Evolutionary conservation across 352 stramenopile species (phyloP), one percentile per base, ranked within the genome.

Genomic region (Globisporangium barbulae): DNA sequence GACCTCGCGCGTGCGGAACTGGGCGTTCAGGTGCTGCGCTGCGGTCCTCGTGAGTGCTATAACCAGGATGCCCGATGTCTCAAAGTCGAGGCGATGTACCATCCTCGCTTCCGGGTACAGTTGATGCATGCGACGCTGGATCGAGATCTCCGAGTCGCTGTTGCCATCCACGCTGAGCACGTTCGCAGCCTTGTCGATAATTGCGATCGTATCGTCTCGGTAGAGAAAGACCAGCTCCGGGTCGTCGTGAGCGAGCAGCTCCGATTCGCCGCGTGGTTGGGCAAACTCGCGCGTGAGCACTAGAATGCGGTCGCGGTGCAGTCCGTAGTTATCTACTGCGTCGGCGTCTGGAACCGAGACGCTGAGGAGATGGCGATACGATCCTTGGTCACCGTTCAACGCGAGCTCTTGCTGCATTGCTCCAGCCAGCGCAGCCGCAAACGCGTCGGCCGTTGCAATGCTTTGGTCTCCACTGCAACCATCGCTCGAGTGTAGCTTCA

Each of bases 51-150:
- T 90, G 45, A 90, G 67, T 35, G 82, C 81, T n/a, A 91, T 66
- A 37, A 90, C 78, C 33, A 93, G 64, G 21, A 93, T 59, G 8
- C 82, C 85, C 9, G 85, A 93, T 15, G 85, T 93, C 49, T 91
- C 82, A 33, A 85, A 70, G 62, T 93, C 84, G 15, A 93, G 67
- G n/a, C 84, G 84, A 69, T 93, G 84, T 41, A 93, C 84, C 71
- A 91, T 88, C 25, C 84, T 72, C 28, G 77, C 79, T 45, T 82
- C 76, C 4, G 75, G 76, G 52, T 76, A 89, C 41, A 80, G 63
- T 31, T 62, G 62, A 9, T 68, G 65, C 44, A 93, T 68, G 19
- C 72, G 67, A 15, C 64, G 63, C 60, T 88, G 78, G 19, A 91
- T 58, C 19, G 84, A 93, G 9, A 69, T 30, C 5, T 73, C 58